Evolutionary conservation across 345 rosid species (phyloP), one percentile per base, ranked within the genome.

Genomic region (Euphorbia tirucalli): DNA sequence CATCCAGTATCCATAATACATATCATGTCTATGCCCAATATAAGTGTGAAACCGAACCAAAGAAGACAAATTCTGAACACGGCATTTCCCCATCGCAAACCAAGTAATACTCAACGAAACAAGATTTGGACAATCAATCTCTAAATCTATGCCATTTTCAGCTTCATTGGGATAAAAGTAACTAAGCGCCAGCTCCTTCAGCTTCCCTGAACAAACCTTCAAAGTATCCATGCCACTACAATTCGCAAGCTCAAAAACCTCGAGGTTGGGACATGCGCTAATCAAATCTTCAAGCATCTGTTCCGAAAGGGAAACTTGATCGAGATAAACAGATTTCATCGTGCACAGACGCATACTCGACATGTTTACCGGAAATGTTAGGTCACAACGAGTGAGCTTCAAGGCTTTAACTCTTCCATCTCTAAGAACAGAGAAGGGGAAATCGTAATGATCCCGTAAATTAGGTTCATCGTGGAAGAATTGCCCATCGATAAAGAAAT

Each of bases 41-140:
- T 22, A 56, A 57, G 64, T 57, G 13, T 13, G 35, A 18, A 57
- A 37, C 3, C 25, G 62, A 39, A 69, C 52, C 65, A 69, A 69
- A 24, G 48, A 32, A 24, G 50, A 57, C 62, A 69, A 19, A 55
- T 69, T 69, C 37, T 24, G 39, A 9, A 57, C 21, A 37, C 64
- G 57, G 15, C n/a, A 55, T 4, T 39, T 9, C 55, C 61, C 61
- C 19, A 56, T 32, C 50, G 55, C 72, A 39, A 69, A 37, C 50
- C 72, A 55, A 55, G 35, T 15, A 21, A 69, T 57, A 37, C 8
- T 2, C 61, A 69, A 25, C 54, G 35, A 55, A 22, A 35, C 16
- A 39, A 69, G 64, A 57, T 57, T 69, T 37, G 64, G 64, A 57
- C 72, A 57, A 25, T 57, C 62, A 69, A 69, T 28, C 72, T 69